These are phyloP conservation scores for Zarea fungicola DNA, from an alignment of 2,329 filamentous ascomycete genomes.

Conservation along the genomic window DNA sequence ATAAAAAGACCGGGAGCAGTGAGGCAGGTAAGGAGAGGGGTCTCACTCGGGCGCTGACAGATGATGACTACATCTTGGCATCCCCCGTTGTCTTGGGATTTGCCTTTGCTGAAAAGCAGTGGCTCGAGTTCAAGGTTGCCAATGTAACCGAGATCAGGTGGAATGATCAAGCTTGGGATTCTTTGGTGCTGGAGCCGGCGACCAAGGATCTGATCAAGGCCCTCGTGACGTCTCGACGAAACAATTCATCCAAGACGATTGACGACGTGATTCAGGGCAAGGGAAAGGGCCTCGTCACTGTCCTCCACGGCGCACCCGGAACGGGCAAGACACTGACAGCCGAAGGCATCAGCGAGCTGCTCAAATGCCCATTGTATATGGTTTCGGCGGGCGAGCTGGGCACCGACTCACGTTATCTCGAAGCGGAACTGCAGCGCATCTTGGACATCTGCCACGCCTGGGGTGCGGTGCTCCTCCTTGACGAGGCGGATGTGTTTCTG, in stretches of 20 bases:
- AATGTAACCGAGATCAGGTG: slow-evolving; percentile 75
- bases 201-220: slow-evolving; percentile 65
- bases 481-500: slow-evolving; percentile 81
- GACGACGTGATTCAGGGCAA: slow-evolving; percentile 81
- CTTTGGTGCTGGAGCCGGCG: slow-evolving; percentile 63
- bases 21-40: slow-evolving; percentile 19
- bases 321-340: slow-evolving; percentile 87
- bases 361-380: slow-evolving; percentile 78
- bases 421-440: slow-evolving; percentile 74
- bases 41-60: slow-evolving; percentile 55
- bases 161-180: slow-evolving; percentile 79
- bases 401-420: slow-evolving; percentile 68
- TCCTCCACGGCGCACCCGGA: slow-evolving; percentile 79
- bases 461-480: slow-evolving; percentile 79
- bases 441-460: slow-evolving; percentile 81
- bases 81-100: slow-evolving; percentile 84
- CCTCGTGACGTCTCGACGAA: slow-evolving; percentile 78
- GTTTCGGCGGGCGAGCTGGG: slow-evolving; percentile 78
- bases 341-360: slow-evolving; percentile 77
- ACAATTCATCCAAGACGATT: slow-evolving; percentile 73
- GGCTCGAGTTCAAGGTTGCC: slow-evolving; percentile 82
- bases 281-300: slow-evolving; percentile 74
- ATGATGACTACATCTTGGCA: slow-evolving; percentile 79
- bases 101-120: slow-evolving; percentile 80
- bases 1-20: slow-evolving; percentile 15